Evolutionary conservation across 2,329 filamentous ascomycete genomes (phyloP), one percentile per base, ranked within the genome.

Genomic region (Fonsecaea nubica): DNA sequence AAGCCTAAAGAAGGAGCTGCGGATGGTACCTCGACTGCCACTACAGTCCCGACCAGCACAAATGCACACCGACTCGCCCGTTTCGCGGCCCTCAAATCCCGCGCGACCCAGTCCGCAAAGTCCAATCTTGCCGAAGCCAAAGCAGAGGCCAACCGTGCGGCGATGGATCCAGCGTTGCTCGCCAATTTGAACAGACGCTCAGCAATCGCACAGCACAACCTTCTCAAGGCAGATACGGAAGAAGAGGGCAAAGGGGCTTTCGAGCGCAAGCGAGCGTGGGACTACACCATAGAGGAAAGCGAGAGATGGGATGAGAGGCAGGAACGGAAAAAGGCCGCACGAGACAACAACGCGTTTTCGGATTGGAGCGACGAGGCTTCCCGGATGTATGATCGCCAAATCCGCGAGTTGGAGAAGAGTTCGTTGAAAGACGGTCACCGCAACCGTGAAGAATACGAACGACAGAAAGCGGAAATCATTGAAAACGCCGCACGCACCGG

Each of bases 201-300:
- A 74, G 93, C 92, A 63, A 89, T 95, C 72, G 94, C 95, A 21
- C 89, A 90, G 5, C 92, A 97, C 78, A 99, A 98, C 76, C 87
- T 99, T 0, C 85, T 97, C 52, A 97, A 97, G 82, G 92, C 93
- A 3, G 93, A 97, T 74, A 89, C 93, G 1, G 92, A 93, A 77
- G 92, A 92, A 63, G 95, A 98, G 78, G 72, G 72, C 45, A 61
- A 61, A 3, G 72, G 72, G 4, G 71, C 69, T 10, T 99, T 98
- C 76, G 95, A 99, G 84, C 91, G 95, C 72, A 97, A 98, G 81
- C 89, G 95, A 48, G 95, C 95, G 1, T 99, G 95, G 95, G 95
- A 98, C 81, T 99, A 95, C 92, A 99, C 95, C 0, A 83, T 94
- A 6, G 95, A 99, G 71, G 95, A 99, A 80, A 91, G 89, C 73